Base-by-base conservation (phyloP, 352 stramenopile species). In the Phytopythium sindhum region DNA sequence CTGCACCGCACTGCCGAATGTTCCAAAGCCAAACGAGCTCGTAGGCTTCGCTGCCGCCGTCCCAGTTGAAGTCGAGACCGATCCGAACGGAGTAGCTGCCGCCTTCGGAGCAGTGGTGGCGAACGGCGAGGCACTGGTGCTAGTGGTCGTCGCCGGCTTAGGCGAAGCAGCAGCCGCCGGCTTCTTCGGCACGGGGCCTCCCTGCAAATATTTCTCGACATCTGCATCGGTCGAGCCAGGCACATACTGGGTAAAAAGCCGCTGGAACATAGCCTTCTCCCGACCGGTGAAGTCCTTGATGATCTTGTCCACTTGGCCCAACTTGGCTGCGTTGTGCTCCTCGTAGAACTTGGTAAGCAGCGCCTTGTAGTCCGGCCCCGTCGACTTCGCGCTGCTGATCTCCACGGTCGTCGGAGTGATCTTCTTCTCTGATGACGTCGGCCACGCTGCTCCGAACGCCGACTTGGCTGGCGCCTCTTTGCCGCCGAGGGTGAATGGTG, bases 311-410 rank as follows among this genome's bases (percentile, higher is more conserved):
- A 77, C 77, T 60, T 75, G 67, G 14, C 50, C 57, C 45, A 70
- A 54, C 64, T 89, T 89, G 5, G 70, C 59, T 3, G 74, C 64
- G 60, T 91, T 91, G 68, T 85, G 70, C 33, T 81, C 74, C 68
- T 80, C 70, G 53, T 91, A 93, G 53, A 93, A 93, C 21, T 74
- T 81, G 48, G 74, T 50, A 24, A 93, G 62, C 41, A 82, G 65
- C 9, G 60, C 54, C 60, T 84, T 87, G 67, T 84, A 89, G 57
- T 86, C 72, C 19, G 44, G 48, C 33, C 2, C 29, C 5, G 58
- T 19, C 1, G 60, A 31, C 41, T 60, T 60, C 15, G 52, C 41
- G 47, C 15, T 50, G 28, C 26, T 33, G 2, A 44, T 68, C 10
- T 64, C 59, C 29, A 28, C 54, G 60, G 66, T 54, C 44, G 54